Percentiles rank a stretch among this genome's conserved stretches.
Evolutionary conservation across 345 rosid genomes (phyloP).

Genomic region (Camelina sativa): DNA sequence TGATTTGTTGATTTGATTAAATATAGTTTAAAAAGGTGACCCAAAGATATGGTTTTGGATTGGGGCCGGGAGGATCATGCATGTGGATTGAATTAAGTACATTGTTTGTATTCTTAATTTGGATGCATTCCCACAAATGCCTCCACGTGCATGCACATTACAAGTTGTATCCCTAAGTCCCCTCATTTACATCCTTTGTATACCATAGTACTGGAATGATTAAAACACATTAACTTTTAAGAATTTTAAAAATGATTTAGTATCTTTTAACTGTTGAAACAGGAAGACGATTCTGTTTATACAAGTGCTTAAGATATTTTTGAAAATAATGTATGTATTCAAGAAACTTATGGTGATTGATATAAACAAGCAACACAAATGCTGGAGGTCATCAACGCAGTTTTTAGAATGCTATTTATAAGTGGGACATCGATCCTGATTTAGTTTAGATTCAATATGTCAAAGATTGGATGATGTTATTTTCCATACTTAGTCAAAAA

Average conservation of each 20-base stretch:
- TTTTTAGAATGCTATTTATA: not conserved
- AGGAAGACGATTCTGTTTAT: no score
- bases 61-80: not conserved
- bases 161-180: not conserved
- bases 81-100: slow-evolving; percentile 35
- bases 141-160: slow-evolving; percentile 25
- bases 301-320: not conserved
- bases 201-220: not conserved
- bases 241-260: not conserved
- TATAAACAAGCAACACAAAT: no score
- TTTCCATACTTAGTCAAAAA: not conserved
- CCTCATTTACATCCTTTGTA: not conserved
- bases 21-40: not conserved
- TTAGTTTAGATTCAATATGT: not conserved
- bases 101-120: slow-evolving; percentile 35
- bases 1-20: slow-evolving; percentile 13
- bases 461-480: not conserved
- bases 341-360: not conserved
- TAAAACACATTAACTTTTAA: not conserved
- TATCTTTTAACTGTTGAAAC: not conserved
- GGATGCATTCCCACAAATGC: slow-evolving; percentile 33
- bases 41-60: slow-evolving; percentile 31
- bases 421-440: not conserved
- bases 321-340: not conserved
- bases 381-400: not conserved